Evolutionary conservation across 1,284 basidiomycete genomes (phyloP).

Genomic region (Crucibulum cyathiforme): DNA sequence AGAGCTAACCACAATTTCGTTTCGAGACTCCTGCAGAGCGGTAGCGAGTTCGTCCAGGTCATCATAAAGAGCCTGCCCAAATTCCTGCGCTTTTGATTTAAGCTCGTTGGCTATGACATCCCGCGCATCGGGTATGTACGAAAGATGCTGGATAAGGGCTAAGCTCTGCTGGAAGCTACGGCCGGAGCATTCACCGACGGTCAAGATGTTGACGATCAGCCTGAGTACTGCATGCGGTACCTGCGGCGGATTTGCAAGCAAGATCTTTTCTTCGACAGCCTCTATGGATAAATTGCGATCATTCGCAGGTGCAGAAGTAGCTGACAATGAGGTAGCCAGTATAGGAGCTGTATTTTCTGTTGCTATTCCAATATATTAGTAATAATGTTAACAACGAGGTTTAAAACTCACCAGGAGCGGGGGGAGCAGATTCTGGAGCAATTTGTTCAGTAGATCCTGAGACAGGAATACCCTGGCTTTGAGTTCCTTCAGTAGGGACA

Average conservation of each 20-base stretch:
- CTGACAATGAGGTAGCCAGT: too few species aligned
- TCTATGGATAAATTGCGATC: conserved; percentile 42
- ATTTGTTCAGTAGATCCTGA: too few species aligned
- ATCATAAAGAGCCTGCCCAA: conserved; percentile 73
- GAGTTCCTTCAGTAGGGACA: neutral
- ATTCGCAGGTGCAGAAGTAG: conserved; percentile 17
- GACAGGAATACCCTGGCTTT: too few species aligned
- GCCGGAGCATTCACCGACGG: conserved; percentile 93
- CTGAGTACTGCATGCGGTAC: conserved; percentile 84
- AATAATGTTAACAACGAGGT: neutral
- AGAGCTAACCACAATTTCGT: conserved; percentile 66
- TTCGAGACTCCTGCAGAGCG: conserved; percentile 62
- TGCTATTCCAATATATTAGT: too few species aligned
- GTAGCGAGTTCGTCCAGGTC: conserved; percentile 80
- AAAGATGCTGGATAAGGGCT: conserved; percentile 88
- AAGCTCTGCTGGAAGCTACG: conserved; percentile 92
- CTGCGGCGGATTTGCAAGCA: conserved; percentile 77
- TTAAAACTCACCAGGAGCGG: neutral
- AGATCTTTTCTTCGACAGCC: conserved; percentile 62
- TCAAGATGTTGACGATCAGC: conserved; percentile 92
- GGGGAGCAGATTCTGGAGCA: neutral
- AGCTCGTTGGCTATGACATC: conserved; percentile 89
- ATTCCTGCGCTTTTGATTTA: conserved; percentile 82
- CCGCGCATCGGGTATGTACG: conserved; percentile 84
- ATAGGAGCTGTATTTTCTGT: too few species aligned